Evolutionary conservation across 129 eudicot genomes (phyloP).

Genomic region (Ambrosia trifida): DNA sequence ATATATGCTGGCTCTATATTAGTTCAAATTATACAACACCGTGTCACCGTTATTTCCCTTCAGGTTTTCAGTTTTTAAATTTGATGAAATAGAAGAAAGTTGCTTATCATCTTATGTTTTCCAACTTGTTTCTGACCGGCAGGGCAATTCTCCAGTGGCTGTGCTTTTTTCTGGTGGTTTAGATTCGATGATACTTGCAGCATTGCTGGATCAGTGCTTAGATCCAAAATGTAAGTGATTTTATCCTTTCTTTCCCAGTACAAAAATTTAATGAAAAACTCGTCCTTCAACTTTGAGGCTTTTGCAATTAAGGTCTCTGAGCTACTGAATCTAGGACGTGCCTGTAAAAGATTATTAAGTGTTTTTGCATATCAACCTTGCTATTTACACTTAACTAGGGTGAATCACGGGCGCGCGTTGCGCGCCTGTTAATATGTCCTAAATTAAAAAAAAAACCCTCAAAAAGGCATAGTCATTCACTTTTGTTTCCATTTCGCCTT

Average conservation of each 20-base stretch:
- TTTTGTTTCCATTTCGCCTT: too few relatives aligned
- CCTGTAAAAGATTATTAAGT: not conserved
- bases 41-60: not conserved
- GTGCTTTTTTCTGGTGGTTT: constrained; percentile 98
- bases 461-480: too few relatives aligned
- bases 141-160: constrained; percentile 77
- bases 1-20: not conserved
- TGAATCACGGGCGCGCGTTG: too few relatives aligned
- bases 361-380: not conserved
- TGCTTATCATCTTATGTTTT: constrained; percentile 4
- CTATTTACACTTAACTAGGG: not conserved
- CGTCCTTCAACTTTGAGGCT: not conserved
- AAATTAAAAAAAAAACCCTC: too few relatives aligned
- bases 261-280: not conserved
- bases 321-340: not conserved
- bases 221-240: constrained; percentile 71
- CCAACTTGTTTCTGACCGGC: constrained; percentile 17
- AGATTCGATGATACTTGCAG: constrained; percentile 96
- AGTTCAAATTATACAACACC: not conserved
- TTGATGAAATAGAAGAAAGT: not conserved
- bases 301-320: constrained; percentile 9
- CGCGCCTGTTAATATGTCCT: too few relatives aligned
- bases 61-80: not conserved
- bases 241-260: not conserved
- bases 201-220: constrained; percentile 78